phyloP scores from a whole-genome alignment of 106 monocot genomes.

The Apostasia shenzhenica region DNA sequence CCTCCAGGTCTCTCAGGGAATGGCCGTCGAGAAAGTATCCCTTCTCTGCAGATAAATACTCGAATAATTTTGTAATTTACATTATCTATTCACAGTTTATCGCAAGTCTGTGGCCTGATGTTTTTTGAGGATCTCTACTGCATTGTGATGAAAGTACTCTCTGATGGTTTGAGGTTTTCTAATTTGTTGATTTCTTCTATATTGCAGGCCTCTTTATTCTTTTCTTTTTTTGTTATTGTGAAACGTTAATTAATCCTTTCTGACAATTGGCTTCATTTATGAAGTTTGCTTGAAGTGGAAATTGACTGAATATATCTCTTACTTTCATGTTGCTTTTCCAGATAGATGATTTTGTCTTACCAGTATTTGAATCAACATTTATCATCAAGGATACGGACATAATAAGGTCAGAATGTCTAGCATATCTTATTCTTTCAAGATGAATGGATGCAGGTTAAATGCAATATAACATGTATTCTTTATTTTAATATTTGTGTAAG shows the following conservation, averaged over 20 bases:
- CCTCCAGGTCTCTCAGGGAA: too few species aligned
- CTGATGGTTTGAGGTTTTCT: background rate
- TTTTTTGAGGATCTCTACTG: background rate
- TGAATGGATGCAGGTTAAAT: too few species aligned
- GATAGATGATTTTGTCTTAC: slow-evolving; percentile 83
- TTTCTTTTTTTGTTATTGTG: too few species aligned
- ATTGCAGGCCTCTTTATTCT: background rate
- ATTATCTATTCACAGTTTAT: background rate
- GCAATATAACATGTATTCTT: too few species aligned
- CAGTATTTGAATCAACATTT: slow-evolving; percentile 55
- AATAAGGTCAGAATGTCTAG: slow-evolving; percentile 33
- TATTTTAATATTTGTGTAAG: too few species aligned
- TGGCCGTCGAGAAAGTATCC: too few species aligned
- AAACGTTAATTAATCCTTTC: too few species aligned
- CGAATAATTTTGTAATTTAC: too few species aligned
- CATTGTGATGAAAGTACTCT: background rate
- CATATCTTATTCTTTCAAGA: too few species aligned
- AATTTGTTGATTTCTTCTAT: background rate
- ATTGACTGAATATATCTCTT: background rate
- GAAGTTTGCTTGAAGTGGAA: background rate
- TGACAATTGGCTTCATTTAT: background rate
- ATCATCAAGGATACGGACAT: slow-evolving; percentile 71
- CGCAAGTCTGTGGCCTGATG: background rate
- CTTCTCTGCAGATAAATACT: too few species aligned
- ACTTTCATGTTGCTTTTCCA: slow-evolving; percentile 18